Evolutionary conservation across 371 early-diverging fungal genomes (phyloP).

Genomic region (Mortierella sp.): DNA sequence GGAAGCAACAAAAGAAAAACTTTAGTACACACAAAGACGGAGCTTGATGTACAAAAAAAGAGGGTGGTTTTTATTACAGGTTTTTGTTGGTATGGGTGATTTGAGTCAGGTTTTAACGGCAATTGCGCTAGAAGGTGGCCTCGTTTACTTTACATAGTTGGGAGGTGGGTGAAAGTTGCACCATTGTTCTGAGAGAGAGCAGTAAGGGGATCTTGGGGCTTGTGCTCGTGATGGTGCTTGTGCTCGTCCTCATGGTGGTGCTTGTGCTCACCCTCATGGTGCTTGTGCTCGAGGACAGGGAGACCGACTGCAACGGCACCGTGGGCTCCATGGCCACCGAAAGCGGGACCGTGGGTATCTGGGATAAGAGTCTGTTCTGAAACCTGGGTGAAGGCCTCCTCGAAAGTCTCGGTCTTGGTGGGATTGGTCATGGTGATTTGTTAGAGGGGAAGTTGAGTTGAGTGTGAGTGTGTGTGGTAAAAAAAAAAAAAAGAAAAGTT

Average conservation of each 20-base stretch:
- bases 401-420: neutral
- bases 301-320: neutral
- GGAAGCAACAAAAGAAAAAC: too few relatives aligned
- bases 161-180: neutral
- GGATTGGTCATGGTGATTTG: neutral
- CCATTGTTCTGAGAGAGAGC: neutral
- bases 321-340: neutral
- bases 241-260: constrained; percentile 7
- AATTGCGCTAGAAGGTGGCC: too few relatives aligned
- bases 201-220: neutral
- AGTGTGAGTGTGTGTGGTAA: neutral
- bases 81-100: too few relatives aligned
- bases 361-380: neutral
- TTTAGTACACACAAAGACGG: too few relatives aligned
- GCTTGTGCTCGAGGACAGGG: neutral
- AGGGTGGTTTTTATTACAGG: too few relatives aligned
- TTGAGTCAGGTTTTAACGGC: too few relatives aligned
- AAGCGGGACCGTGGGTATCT: neutral
- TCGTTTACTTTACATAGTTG: neutral
- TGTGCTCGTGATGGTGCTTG: neutral
- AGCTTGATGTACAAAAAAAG: too few relatives aligned
- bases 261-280: constrained; percentile 6
- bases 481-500: neutral
- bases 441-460: neutral
- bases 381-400: neutral